Evolutionary conservation across 495 filamentous ascomycete species (phyloP).

Genomic region (Daldinia decipiens): DNA sequence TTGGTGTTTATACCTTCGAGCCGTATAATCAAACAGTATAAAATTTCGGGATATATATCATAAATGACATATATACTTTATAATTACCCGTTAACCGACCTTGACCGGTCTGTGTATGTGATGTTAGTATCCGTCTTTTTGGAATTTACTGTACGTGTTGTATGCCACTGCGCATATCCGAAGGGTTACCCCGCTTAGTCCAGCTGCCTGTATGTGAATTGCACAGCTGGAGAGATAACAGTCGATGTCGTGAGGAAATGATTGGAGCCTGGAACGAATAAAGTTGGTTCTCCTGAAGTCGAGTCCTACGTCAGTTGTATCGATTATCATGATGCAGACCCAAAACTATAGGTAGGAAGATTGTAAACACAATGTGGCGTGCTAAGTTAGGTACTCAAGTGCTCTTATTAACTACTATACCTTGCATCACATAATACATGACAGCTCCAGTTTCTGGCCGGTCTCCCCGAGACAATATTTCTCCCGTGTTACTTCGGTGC

Average conservation of each 20-base stretch:
- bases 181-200: neutral
- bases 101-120: neutral
- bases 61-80: neutral
- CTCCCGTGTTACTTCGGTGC: slow-evolving; percentile 1
- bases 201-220: neutral
- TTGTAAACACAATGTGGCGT: neutral
- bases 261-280: neutral
- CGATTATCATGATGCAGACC: neutral
- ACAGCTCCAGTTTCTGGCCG: neutral
- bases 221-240: neutral
- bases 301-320: neutral
- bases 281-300: neutral
- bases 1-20: neutral
- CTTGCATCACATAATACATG: neutral
- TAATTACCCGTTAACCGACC: neutral
- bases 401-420: neutral
- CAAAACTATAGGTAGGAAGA: neutral
- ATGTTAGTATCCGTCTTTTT: neutral
- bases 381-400: neutral
- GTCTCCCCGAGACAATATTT: neutral
- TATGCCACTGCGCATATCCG: neutral
- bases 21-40: neutral
- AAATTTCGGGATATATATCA: neutral
- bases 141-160: neutral
- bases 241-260: neutral